Evolutionary conservation across 306 rosid genomes (phyloP), one percentile per base, ranked within the genome.

Genomic region (Medicago lupulina): DNA sequence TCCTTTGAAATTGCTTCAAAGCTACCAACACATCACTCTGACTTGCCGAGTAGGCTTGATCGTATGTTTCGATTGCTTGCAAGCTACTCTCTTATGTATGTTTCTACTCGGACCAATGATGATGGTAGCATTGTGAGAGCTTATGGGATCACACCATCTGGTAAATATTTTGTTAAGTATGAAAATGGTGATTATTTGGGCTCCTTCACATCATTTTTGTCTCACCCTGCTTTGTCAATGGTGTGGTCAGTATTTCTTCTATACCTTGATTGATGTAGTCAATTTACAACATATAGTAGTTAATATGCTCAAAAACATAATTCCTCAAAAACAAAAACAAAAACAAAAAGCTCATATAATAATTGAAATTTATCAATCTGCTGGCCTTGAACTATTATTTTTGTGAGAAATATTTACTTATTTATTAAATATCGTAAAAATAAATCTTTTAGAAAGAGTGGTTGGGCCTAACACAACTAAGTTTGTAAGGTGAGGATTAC

Each of bases 1-100:
- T 6, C 79, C 0, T 2, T 4, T 18, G 76, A 77, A 59, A 77
- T 82, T 44, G 76, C 79, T 53, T 67, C 85, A 5, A 75, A 77
- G 21, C 36, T 81, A 6, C 59, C 57, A 16, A 57, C 76, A 4
- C 71, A 72, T 0, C 79, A 49, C 59, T 11, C 61, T 0, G 67
- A 72, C 6, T 65, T 82, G 72, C 55, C 82, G 1, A 43, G 57
- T 38, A 38, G 82, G 61, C 62, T 77, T 0, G 82, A 77, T 0
- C 82, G 85, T 16, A 15, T 82, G 54, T 14, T 82, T 34, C 75
- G 79, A 2, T 39, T 82, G 53, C 85, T 77, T 8, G 79, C 28
- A 11, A 65, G 79, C 9, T 59, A 71, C 79, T n/a, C 75, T 21
- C 85, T 82, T 54, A 53, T 82, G 4, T 13, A 67, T 14, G 5